Conservation (phyloP, 257 asterid species). For the Gynochthodes officinalis region DNA sequence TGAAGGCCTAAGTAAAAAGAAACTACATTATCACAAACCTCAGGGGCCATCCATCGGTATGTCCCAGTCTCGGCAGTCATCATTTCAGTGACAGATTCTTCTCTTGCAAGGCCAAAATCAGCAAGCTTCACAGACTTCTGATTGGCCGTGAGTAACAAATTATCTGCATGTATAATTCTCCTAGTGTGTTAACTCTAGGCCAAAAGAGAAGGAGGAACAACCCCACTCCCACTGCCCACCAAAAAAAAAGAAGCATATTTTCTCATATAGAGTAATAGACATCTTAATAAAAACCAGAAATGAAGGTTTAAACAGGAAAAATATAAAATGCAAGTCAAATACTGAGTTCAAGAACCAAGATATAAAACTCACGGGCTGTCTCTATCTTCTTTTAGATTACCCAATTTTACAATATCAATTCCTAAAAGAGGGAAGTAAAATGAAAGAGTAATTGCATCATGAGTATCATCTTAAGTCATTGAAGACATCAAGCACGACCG, state of each 20-base stretch:
- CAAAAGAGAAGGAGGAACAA: neutral
- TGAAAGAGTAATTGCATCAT: neutral
- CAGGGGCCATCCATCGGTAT: slow-evolving; percentile 99
- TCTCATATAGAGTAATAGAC: neutral
- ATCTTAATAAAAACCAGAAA: neutral
- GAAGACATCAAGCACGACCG: neutral
- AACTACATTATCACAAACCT: slow-evolving; percentile 45
- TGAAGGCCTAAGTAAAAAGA: slow-evolving; percentile 4
- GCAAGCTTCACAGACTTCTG: slow-evolving; percentile 95
- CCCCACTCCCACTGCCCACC: neutral
- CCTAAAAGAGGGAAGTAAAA: neutral
- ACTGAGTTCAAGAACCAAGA: no score
- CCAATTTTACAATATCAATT: neutral
- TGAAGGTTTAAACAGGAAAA: slow-evolving; percentile 4
- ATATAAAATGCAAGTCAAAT: no score
- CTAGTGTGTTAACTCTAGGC: slow-evolving; percentile 27
- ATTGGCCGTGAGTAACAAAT: slow-evolving; percentile 87
- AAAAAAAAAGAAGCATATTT: neutral
- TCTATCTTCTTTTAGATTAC: neutral
- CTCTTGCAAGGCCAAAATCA: slow-evolving; percentile 99
- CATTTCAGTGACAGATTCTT: slow-evolving; percentile 95
- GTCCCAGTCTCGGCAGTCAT: slow-evolving; percentile 99
- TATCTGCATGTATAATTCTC: slow-evolving; percentile 62
- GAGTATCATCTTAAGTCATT: neutral
- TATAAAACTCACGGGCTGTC: neutral